Conservation (phyloP, 768 basidiomycete genomes). For the Termitomyces sp. region DNA sequence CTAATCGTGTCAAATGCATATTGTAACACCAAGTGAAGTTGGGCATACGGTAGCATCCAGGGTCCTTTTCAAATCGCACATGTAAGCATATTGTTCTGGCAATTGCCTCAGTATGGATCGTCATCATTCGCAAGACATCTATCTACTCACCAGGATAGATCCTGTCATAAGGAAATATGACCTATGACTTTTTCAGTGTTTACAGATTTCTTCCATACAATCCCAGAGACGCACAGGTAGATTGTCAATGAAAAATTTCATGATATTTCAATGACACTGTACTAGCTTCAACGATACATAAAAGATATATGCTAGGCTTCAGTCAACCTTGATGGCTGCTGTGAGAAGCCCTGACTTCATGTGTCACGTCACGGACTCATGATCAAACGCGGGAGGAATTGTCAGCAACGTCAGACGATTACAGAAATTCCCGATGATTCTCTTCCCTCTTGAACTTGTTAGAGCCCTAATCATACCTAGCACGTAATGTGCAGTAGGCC, state of each 20-base stretch:
- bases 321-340: not conserved
- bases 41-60: conserved; percentile 80
- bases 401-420: too few relatives aligned
- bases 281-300: not conserved
- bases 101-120: not conserved
- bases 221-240: conserved; percentile 50
- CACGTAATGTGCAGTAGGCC: too few relatives aligned
- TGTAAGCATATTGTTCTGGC: conserved; percentile 97
- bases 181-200: conserved; percentile 34
- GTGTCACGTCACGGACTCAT: not conserved
- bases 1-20: conserved; percentile 31
- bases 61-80: conserved; percentile 97
- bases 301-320: not conserved
- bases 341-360: not conserved
- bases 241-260: conserved; percentile 84
- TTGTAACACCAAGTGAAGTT: not conserved
- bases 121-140: conserved; percentile 4
- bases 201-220: not conserved
- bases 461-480: too few relatives aligned
- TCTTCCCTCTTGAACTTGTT: not conserved
- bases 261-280: conserved; percentile 20
- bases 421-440: not conserved
- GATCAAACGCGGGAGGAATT: too few relatives aligned
- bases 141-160: conserved; percentile 82
- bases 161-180: conserved; percentile 90